Conservation (phyloP, 225 moss, liverwort and hornwort species). For the Bryoerythrophyllum caledonicum region DNA sequence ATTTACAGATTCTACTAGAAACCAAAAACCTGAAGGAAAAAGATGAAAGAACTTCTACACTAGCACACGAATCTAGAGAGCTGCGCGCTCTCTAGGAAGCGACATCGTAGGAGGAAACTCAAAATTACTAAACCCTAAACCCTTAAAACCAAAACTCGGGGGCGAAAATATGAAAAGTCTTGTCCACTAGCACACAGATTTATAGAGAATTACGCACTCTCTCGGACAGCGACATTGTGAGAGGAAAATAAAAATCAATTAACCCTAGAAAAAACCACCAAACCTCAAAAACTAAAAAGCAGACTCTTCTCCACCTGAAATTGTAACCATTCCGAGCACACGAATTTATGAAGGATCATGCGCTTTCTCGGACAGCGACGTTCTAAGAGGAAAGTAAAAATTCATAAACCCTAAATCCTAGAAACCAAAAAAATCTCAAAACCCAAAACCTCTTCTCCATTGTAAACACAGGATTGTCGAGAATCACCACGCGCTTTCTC, state of each 20-base stretch:
- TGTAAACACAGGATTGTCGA: background rate
- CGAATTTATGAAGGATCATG: background rate
- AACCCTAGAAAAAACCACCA: background rate
- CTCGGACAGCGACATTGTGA: too few species aligned
- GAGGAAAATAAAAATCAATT: background rate
- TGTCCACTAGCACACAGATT: background rate
- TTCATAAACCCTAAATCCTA: background rate
- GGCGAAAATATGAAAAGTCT: background rate
- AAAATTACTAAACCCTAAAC: background rate
- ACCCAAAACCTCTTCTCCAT: background rate
- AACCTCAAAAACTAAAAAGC: background rate
- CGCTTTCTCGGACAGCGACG: too few species aligned
- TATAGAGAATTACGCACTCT: too few species aligned
- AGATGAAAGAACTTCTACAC: too few species aligned
- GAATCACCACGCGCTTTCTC: too few species aligned
- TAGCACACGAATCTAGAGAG: too few species aligned
- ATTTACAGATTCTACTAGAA: too few species aligned
- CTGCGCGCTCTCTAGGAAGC: too few species aligned
- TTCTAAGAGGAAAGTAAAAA: too few species aligned
- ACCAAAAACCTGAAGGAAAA: too few species aligned
- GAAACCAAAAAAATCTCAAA: background rate
- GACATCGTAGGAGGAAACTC: too few species aligned
- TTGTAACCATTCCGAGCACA: background rate
- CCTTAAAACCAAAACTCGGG: background rate
- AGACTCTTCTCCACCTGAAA: background rate